These are phyloP conservation scores for Colletotrichum agaves DNA, from an alignment of 2,329 filamentous ascomycete genomes.

Conservation along the genomic window DNA sequence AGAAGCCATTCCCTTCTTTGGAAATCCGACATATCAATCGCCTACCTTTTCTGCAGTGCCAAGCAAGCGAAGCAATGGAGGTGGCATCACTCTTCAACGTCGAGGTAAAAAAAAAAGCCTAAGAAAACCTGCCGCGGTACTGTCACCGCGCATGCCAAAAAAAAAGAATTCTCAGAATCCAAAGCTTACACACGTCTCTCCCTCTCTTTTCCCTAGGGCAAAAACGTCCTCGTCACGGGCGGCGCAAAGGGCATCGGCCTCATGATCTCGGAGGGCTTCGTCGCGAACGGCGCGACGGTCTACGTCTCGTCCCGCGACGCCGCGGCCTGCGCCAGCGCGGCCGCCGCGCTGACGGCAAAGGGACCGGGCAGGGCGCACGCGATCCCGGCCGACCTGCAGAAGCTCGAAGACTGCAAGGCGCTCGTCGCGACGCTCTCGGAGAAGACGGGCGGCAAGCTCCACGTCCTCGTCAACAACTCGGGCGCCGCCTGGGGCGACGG, in stretches of 20 bases:
- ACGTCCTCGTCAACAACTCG: constrained; percentile 74
- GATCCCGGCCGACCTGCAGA: constrained; percentile 73
- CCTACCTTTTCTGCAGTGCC: too few relatives aligned
- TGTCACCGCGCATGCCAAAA: too few relatives aligned
- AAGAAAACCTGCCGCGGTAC: background rate
- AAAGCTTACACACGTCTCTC: background rate
- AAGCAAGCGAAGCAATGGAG: constrained; percentile 57
- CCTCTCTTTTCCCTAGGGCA: constrained; percentile 52
- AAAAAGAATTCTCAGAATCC: too few relatives aligned
- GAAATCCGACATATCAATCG: too few relatives aligned
- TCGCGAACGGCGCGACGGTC: constrained; percentile 71
- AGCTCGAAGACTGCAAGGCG: constrained; percentile 63
- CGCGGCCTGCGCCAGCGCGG: constrained; percentile 65
- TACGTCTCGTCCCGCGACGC: constrained; percentile 75
- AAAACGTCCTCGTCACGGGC: constrained; percentile 69
- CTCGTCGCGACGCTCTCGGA: constrained; percentile 63
- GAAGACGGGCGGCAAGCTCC: constrained; percentile 60
- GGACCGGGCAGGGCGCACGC: constrained; percentile 63
- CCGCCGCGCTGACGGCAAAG: constrained; percentile 64
- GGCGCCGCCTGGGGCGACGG: constrained; percentile 73
- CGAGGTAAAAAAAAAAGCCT: constrained; percentile 54
- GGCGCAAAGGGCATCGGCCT: constrained; percentile 71
- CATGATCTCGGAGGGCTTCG: constrained; percentile 75
- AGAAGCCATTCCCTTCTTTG: background rate
- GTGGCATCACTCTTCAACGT: constrained; percentile 66